Base-by-base conservation (phyloP, 1,284 basidiomycete species). In the Somion occarium region DNA sequence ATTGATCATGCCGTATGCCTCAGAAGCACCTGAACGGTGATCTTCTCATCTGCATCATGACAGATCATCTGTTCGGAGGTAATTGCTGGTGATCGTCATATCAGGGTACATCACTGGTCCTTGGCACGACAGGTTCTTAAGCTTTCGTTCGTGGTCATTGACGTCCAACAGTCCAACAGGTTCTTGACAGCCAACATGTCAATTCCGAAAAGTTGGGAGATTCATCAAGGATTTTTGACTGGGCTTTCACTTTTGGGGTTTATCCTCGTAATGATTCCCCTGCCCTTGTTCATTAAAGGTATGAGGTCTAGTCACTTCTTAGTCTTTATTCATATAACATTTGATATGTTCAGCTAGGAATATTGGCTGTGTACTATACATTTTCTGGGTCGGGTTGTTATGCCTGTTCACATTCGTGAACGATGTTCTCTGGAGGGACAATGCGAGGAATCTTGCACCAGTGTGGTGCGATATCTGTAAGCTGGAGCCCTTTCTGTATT, bases 201-300 rank as follows among this genome's bases (percentile, higher is more conserved):
- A n/a, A n/a, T n/a, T n/a, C n/a, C n/a, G n/a, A n/a, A n/a, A n/a
- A n/a, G n/a, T 37, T 37, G 34, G 34, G n/a, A 11, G 34, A 37
- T 37, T n/a, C 11, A 37, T 9, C 34, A 37, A 37, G 11, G n/a
- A 37, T 9, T n/a, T 37, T 46, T 15, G 20, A 41, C 39, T 15
- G 20, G 7, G 20, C 7, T 77, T 46, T 64, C 76, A 42, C 73
- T 79, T 61, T 57, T 74, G 44, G 69, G 68, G 23, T 70, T 73
- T 57, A 27, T 76, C 48, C 57, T 78, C 20, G 67, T 69, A 5
- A 63, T 73, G 41, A 65, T 78, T 43, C 79, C 79, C 49, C 68
- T 81, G 7, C 72, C 77, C 3, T 79, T 76, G 77, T 78, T 80
- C 59, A 50, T 78, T 3, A 67, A 78, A 34, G 71, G 39, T 41